phyloP scores from a whole-genome alignment of 331 rosid genomes.

The Malus hybrid region DNA sequence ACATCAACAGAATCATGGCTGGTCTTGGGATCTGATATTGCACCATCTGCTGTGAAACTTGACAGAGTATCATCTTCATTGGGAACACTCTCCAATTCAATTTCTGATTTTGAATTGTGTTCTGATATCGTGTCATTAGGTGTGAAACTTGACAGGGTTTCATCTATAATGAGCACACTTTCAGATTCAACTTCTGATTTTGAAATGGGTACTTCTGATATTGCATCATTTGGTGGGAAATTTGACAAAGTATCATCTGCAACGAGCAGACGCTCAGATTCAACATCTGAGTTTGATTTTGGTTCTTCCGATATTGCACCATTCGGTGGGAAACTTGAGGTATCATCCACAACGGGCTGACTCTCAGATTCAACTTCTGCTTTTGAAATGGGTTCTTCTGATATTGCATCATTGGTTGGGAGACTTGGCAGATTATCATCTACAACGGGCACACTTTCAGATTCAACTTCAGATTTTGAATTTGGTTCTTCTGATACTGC shows the following conservation, averaged over 20 bases:
- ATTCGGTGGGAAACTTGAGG: slow-evolving; percentile 3
- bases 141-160: neutral
- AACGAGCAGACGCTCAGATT: slow-evolving; percentile 1
- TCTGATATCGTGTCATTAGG: neutral
- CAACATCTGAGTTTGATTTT: neutral
- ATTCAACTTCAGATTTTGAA: neutral
- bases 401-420: slow-evolving; percentile 3
- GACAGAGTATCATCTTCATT: neutral
- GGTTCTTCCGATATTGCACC: neutral
- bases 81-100: slow-evolving; percentile 4
- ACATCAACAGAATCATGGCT: neutral
- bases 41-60: slow-evolving; percentile 1
- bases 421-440: slow-evolving; percentile 2
- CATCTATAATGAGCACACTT: neutral
- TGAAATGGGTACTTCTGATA: neutral
- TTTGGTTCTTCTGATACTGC: neutral
- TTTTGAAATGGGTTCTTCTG: neutral
- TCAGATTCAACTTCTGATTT: neutral
- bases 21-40: slow-evolving; percentile 5
- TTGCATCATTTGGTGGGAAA: slow-evolving; percentile 4
- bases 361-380: neutral
- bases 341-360: neutral
- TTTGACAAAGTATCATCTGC: slow-evolving; percentile 1
- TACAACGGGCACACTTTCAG: neutral
- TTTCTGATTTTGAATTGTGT: slow-evolving; percentile 1